Conservation (phyloP, 2,329 filamentous ascomycete genomes). For the Albifimbria verrucaria region DNA sequence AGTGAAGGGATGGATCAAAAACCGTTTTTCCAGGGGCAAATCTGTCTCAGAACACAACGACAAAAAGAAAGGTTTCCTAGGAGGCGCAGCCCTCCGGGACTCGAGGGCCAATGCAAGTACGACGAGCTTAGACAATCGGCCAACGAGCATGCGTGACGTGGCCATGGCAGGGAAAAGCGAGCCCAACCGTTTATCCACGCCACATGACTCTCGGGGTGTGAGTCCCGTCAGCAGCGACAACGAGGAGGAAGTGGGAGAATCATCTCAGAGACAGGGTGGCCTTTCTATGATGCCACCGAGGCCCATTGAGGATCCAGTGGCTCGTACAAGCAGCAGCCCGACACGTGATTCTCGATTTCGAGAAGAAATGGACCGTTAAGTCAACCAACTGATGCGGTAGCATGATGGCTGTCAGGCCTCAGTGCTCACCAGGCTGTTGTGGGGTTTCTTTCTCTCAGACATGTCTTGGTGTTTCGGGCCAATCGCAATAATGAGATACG, state of each 20-base stretch:
- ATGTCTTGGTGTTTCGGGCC: too few relatives aligned
- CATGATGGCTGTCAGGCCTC: neutral
- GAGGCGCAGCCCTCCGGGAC: slow-evolving; percentile 44
- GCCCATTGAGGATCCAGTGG: slow-evolving; percentile 27
- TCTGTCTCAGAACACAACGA: slow-evolving; percentile 33
- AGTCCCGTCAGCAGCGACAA: slow-evolving; percentile 35
- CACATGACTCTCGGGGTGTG: slow-evolving; percentile 30
- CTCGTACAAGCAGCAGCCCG: slow-evolving; percentile 46
- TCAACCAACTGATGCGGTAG: too few relatives aligned
- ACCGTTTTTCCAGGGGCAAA: slow-evolving; percentile 44
- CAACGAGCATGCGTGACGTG: slow-evolving; percentile 43
- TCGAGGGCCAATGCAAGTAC: slow-evolving; percentile 42
- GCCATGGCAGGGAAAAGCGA: slow-evolving; percentile 38
- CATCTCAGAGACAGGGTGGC: slow-evolving; percentile 11
- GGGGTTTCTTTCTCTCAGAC: too few relatives aligned
- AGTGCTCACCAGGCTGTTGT: neutral
- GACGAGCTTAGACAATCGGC: slow-evolving; percentile 37
- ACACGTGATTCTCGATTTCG: slow-evolving; percentile 56
- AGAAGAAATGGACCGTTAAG: slow-evolving; percentile 46
- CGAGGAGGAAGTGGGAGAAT: slow-evolving; percentile 4
- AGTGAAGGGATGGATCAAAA: slow-evolving; percentile 55
- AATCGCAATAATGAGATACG: too few relatives aligned
- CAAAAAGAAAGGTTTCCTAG: slow-evolving; percentile 42
- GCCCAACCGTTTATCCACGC: slow-evolving; percentile 12
- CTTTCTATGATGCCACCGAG: slow-evolving; percentile 34